Base-by-base conservation (phyloP, 148 eudicot species). In the Rhododendron ovatum region DNA sequence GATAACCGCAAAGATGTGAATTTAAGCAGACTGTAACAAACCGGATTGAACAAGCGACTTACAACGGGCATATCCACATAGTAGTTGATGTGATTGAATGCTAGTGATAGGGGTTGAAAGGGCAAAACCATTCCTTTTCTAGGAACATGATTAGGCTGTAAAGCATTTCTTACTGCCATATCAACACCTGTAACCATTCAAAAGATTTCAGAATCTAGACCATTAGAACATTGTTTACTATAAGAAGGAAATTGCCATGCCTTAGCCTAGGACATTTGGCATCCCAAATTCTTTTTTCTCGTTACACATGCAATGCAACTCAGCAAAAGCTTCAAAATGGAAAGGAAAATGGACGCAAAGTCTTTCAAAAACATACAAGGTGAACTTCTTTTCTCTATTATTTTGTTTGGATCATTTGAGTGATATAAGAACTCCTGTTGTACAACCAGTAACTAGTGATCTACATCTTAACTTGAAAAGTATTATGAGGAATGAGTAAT, bases 11-110 rank as follows among this genome's bases (percentile, higher is more conserved):
- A 50, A 80, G 18, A 51, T 50, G 61, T 24, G 15, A 2, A 78
- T 1, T 12, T 45, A n/a, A 80, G n/a, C 13, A 33, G 13, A 20
- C 4, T 3, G 61, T 10, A 59, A 20, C 20, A 28, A 57, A 22
- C 1, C 4, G 9, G 6, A 37, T 37, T 33, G 47, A 33, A 37
- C 24, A 11, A 82, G 4, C 26, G 18, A 91, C 95, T 93, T 87
- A 94, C 98, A 63, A 89, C 37, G 51, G 95, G 98, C 93, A 91
- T 91, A 86, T 94, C 90, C 74, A 94, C 93, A 47, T 88, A 91
- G 87, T 93, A 94, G 84, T 90, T 93, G 85, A 94, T 84, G 55
- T 92, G 95, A 86, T 85, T 86, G 82, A 94, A 94, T 79, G 93
- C 91, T 37, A 94, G 91, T 30, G 95, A 90, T 86, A 91, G 95